Base-by-base conservation (phyloP, 148 eudicot species). In the Vaccinium vitisidaea region DNA sequence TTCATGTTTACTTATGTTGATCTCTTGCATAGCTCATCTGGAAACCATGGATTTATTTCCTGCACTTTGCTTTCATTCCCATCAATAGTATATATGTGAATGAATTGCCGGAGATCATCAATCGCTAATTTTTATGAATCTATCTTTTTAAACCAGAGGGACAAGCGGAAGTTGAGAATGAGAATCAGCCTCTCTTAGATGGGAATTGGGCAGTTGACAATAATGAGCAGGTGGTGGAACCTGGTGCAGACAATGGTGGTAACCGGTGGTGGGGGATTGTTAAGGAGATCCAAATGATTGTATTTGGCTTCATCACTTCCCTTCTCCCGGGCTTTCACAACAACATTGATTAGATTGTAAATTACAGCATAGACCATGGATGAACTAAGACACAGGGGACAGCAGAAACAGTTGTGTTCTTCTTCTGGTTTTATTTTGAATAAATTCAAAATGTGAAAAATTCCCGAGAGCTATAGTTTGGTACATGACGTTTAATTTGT, bases 281-380 rank as follows among this genome's bases (percentile, higher is more conserved):
- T 7, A 97, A 95, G 89, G 99, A 97, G 92, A 90, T 97, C 36
- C 99, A 97, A 86, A 90, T 97, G 94, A 93, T 97, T 39, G 98
- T 95, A 54, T 97, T 95, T 54, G 99, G 99, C 76, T 97, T 97
- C 93, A 97, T 97, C 74, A 93, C 99, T 81, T 97, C 99, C 32
- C 96, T 97, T 77, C 98, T 97, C 69, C 99, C 99, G 0, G 99
- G 99, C 79, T 97, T 97, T 84, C 98, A 95, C 90, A 93, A 97
- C 36, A 0, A 32, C 89, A 87, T 97, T 82, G 99, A 97, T 80
- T 94, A 91, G 83, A 85, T 85, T 89, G 32, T 85, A 58, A 52
- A 18, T 46, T 9, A 65, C 53, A 53, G 61, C 2, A 21, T 30
- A 30, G 30, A 18, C 49, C 53, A 30, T 58, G 77, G 48, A 71